phyloP scores from a whole-genome alignment of 495 filamentous ascomycete genomes.

The Penicillium atrosanguineum region DNA sequence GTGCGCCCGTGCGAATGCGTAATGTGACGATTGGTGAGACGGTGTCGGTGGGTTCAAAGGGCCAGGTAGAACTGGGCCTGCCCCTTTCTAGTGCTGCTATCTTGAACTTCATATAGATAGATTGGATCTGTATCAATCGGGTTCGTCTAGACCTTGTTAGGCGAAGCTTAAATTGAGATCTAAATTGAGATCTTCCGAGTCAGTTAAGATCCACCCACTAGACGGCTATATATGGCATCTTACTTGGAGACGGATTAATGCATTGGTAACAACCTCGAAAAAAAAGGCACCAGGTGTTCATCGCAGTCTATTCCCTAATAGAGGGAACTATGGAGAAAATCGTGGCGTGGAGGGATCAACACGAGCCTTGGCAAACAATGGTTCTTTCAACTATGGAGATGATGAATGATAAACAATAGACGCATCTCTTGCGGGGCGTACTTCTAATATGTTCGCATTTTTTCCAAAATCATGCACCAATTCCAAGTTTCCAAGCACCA shows the following conservation, averaged over 20 bases:
- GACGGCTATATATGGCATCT: not conserved
- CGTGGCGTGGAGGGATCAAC: not conserved
- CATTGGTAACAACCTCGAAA: not conserved
- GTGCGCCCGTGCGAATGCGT: constrained; percentile 51
- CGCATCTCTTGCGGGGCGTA: not conserved
- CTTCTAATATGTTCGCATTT: too few species aligned
- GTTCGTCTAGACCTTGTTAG: not conserved
- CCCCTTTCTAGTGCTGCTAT: constrained; percentile 49
- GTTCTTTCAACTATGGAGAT: not conserved
- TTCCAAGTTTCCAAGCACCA: too few species aligned
- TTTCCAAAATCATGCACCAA: too few species aligned
- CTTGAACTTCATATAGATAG: constrained; percentile 35
- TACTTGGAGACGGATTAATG: not conserved
- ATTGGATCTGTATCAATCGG: not conserved
- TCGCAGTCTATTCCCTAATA: not conserved
- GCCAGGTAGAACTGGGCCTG: constrained; percentile 45
- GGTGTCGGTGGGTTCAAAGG: constrained; percentile 38
- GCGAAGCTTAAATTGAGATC: not conserved
- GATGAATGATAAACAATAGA: not conserved
- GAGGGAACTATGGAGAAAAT: not conserved
- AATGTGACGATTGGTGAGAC: constrained; percentile 60
- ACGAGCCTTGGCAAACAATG: constrained; percentile 1
- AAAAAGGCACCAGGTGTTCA: too few species aligned
- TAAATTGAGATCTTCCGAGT: not conserved
- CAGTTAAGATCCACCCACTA: not conserved